Percentiles rank a stretch among this genome's conserved stretches.
These are phyloP conservation scores for Barnettozyma sp. DNA, from an alignment of 805 yeast genomes.

Conservation along the genomic window DNA sequence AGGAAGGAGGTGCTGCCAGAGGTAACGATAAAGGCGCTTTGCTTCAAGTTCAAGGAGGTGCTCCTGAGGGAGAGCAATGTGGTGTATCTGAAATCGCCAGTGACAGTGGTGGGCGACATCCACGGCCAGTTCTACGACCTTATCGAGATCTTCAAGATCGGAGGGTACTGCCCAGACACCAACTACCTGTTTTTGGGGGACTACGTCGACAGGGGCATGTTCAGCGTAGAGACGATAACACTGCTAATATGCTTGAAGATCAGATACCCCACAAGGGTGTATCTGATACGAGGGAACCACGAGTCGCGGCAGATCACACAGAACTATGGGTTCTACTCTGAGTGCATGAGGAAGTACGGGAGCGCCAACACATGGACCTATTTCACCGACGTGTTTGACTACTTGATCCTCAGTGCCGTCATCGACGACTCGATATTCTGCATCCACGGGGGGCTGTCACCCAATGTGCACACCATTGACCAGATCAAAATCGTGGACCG, in stretches of 20 bases:
- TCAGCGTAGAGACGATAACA: conserved; percentile 87
- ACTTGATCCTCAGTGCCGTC: conserved; percentile 78
- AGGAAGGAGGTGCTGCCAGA: conserved; percentile 64
- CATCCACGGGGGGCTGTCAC: conserved; percentile 95
- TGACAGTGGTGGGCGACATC: conserved; percentile 94
- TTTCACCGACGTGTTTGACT: conserved; percentile 91
- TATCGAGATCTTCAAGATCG: conserved; percentile 86
- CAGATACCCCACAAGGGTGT: conserved; percentile 80
- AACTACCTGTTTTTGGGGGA: conserved; percentile 92
- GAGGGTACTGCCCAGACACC: conserved; percentile 90
- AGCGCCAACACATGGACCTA: conserved; percentile 74
- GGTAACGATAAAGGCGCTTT: conserved; percentile 59
- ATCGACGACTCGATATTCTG: conserved; percentile 88
- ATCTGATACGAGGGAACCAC: conserved; percentile 87
- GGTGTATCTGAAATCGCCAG: conserved; percentile 75
- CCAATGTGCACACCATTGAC: conserved; percentile 89
- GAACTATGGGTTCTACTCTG: conserved; percentile 94
- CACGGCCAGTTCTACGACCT: conserved; percentile 97
- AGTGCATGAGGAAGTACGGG: conserved; percentile 86
- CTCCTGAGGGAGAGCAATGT: conserved; percentile 80
- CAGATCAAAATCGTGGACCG: conserved; percentile 88
- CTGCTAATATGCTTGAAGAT: conserved; percentile 75
- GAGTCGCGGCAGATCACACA: conserved; percentile 96
- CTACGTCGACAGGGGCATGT: conserved; percentile 93
- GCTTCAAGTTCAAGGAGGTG: conserved; percentile 77